These are phyloP conservation scores for Botrytis fabae DNA, from an alignment of 2,329 filamentous ascomycete species.

Conservation along the genomic window DNA sequence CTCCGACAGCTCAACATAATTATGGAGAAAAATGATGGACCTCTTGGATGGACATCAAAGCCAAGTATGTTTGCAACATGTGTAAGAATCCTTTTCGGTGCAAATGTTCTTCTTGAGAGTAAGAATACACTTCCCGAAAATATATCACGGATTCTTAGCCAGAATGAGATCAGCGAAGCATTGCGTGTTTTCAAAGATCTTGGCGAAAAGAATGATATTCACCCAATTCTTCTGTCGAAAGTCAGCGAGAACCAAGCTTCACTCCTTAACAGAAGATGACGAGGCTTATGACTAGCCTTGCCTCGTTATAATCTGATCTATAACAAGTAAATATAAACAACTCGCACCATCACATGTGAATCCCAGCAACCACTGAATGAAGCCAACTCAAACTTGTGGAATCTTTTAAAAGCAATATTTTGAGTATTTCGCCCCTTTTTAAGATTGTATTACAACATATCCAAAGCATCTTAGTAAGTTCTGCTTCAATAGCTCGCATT, in stretches of 20 bases:
- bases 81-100: slow-evolving; percentile 45
- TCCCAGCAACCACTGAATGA: background rate
- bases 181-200: slow-evolving; percentile 12
- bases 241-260: slow-evolving; percentile 5
- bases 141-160: background rate
- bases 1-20: slow-evolving; percentile 28
- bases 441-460: background rate
- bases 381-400: background rate
- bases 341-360: background rate
- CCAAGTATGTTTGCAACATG: slow-evolving; percentile 66
- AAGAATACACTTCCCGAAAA: background rate
- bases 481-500: background rate
- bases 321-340: background rate
- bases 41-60: slow-evolving; percentile 72
- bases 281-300: slow-evolving; percentile 3
- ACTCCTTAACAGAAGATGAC: slow-evolving; percentile 13
- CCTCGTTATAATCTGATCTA: background rate
- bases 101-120: slow-evolving; percentile 25
- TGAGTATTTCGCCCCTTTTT: background rate
- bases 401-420: background rate
- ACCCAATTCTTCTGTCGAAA: slow-evolving; percentile 7
- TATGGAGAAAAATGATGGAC: slow-evolving; percentile 54
- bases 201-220: slow-evolving; percentile 18
- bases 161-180: slow-evolving; percentile 3
- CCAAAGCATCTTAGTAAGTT: background rate